Evolutionary conservation across 2,329 filamentous ascomycete species (phyloP).

Genomic region (Fusarium coicis): DNA sequence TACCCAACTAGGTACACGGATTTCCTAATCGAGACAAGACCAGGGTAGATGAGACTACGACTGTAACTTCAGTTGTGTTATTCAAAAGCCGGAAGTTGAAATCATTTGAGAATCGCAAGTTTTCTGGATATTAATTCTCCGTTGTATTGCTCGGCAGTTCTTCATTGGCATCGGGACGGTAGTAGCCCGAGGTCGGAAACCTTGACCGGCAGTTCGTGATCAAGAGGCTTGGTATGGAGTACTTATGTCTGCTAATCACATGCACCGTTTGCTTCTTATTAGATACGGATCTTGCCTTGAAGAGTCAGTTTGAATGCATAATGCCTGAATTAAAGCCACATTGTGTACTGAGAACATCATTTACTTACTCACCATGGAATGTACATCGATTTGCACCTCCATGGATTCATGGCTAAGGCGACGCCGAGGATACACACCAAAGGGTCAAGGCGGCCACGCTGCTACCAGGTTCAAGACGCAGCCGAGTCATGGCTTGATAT

Average conservation of each 20-base stretch:
- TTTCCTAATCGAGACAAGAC: constrained; percentile 30
- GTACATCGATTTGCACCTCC: not conserved
- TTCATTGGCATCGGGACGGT: not conserved
- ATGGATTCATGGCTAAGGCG: not conserved
- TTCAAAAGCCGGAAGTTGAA: not conserved
- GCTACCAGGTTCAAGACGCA: not conserved
- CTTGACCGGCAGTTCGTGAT: not conserved
- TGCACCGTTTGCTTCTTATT: not conserved
- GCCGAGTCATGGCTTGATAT: not conserved
- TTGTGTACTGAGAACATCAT: not conserved
- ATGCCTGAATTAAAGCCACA: not conserved
- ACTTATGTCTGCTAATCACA: not conserved
- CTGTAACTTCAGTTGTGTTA: not conserved
- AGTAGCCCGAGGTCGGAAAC: not conserved
- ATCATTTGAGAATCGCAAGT: not conserved
- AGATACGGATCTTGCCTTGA: not conserved
- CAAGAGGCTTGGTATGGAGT: not conserved
- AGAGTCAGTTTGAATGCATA: not conserved
- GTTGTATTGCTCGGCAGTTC: not conserved
- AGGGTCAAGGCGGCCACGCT: not conserved
- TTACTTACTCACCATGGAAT: not conserved
- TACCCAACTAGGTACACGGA: constrained; percentile 40
- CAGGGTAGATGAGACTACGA: not conserved
- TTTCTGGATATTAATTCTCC: not conserved
- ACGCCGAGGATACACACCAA: not conserved